Conservation (phyloP, 495 filamentous ascomycete species). For the Penicillium angulare region DNA sequence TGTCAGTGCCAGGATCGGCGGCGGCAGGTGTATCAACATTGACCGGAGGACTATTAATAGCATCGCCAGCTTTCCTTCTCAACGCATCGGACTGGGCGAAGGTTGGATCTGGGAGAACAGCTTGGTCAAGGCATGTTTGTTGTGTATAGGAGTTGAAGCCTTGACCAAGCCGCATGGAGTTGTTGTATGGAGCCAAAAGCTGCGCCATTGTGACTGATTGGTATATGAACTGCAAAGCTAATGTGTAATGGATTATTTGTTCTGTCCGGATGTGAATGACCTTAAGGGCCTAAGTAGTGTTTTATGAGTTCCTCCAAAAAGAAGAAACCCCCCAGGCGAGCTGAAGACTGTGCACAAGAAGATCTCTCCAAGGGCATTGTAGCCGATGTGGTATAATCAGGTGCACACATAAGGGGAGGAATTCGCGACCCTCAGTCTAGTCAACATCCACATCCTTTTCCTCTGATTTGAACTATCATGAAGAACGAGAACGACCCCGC, state of each 20-base stretch:
- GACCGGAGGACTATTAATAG: background rate
- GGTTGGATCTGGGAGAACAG: background rate
- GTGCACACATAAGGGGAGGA: background rate
- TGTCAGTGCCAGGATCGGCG: background rate
- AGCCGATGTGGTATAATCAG: background rate
- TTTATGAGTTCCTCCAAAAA: background rate
- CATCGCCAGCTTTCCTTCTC: background rate
- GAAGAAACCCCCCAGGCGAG: background rate
- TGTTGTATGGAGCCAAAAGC: conserved; percentile 1
- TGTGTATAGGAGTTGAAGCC: conserved; percentile 5
- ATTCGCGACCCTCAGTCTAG: background rate
- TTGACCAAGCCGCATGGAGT: conserved; percentile 3
- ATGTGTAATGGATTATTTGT: background rate
- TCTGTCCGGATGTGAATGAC: background rate
- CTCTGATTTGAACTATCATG: background rate
- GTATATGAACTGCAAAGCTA: background rate
- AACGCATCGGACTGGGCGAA: background rate
- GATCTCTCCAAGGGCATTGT: background rate
- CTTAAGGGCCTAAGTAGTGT: background rate
- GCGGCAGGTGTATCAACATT: background rate
- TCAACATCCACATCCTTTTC: background rate
- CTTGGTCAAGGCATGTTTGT: background rate
- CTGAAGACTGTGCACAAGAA: background rate
- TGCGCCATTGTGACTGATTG: background rate
- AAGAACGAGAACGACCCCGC: background rate